Conservation (phyloP, 2,329 filamentous ascomycete species). For the Alternaria sp. region DNA sequence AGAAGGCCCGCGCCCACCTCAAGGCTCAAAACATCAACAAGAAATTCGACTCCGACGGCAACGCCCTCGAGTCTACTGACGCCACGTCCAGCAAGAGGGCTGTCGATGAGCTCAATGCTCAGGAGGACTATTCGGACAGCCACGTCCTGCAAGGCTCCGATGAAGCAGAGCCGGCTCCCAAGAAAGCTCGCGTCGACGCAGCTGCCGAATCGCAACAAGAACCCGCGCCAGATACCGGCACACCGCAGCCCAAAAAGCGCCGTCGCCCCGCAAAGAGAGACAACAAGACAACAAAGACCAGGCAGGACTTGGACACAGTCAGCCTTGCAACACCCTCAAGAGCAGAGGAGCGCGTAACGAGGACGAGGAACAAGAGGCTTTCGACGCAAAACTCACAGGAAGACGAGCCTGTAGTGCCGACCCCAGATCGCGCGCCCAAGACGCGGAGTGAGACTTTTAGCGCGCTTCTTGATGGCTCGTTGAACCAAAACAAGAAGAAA, state of each 20-base stretch:
- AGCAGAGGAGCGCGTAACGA: not conserved
- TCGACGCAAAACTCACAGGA: conserved; percentile 5
- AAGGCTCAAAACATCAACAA: conserved; percentile 32
- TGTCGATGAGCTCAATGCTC: conserved; percentile 22
- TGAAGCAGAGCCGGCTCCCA: conserved; percentile 13
- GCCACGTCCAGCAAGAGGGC: conserved; percentile 36
- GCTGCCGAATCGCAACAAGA: not conserved
- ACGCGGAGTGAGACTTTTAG: conserved; percentile 35
- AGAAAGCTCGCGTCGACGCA: conserved; percentile 17
- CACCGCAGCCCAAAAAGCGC: conserved; percentile 9
- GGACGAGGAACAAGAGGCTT: conserved; percentile 9
- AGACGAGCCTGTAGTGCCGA: not conserved
- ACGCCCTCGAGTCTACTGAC: conserved; percentile 20
- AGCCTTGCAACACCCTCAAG: conserved; percentile 10
- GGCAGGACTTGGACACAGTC: not conserved
- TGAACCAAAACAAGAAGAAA: conserved; percentile 18
- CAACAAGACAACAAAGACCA: conserved; percentile 10
- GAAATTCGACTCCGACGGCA: conserved; percentile 38
- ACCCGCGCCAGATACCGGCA: not conserved
- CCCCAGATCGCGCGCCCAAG: conserved; percentile 19
- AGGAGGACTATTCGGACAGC: conserved; percentile 17
- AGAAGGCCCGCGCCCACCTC: conserved; percentile 37
- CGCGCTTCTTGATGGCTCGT: conserved; percentile 27
- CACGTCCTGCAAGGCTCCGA: conserved; percentile 16
- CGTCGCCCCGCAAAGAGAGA: conserved; percentile 6